Conservation (phyloP, 177 flowering plant genomes). For the Vitis hybrid region DNA sequence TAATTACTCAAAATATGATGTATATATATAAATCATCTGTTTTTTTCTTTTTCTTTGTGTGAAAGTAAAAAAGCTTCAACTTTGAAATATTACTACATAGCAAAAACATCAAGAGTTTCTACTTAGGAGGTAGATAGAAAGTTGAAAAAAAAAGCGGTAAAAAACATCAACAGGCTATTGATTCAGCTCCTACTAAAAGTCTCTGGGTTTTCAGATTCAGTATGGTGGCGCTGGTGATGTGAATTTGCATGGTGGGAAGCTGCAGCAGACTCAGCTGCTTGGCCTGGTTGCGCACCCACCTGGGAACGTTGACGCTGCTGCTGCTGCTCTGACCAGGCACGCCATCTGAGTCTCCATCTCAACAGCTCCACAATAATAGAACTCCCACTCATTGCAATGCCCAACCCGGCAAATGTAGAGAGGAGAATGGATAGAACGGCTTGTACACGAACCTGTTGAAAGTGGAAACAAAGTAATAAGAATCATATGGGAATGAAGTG, state of each 20-base stretch:
- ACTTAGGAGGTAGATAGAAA: neutral
- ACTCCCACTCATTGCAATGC: constrained; percentile 74
- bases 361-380: constrained; percentile 65
- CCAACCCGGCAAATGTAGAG: constrained; percentile 81
- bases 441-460: constrained; percentile 60
- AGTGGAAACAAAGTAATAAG: constrained; percentile 1
- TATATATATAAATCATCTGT: too few species aligned
- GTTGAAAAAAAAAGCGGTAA: neutral
- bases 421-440: constrained; percentile 76
- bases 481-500: neutral
- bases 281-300: constrained; percentile 12
- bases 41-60: too few species aligned
- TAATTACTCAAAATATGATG: too few species aligned
- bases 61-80: too few species aligned
- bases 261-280: constrained; percentile 8
- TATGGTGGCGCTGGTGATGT: constrained; percentile 6
- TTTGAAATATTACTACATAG: too few species aligned
- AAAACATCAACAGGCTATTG: neutral
- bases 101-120: neutral
- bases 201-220: constrained; percentile 17
- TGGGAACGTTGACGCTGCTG: constrained; percentile 22
- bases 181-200: constrained; percentile 13
- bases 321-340: constrained; percentile 14
- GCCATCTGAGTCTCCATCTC: constrained; percentile 63
- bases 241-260: constrained; percentile 1